Evolutionary conservation across 2,329 filamentous ascomycete genomes (phyloP).

Genomic region (Ceratocystis colombiana): DNA sequence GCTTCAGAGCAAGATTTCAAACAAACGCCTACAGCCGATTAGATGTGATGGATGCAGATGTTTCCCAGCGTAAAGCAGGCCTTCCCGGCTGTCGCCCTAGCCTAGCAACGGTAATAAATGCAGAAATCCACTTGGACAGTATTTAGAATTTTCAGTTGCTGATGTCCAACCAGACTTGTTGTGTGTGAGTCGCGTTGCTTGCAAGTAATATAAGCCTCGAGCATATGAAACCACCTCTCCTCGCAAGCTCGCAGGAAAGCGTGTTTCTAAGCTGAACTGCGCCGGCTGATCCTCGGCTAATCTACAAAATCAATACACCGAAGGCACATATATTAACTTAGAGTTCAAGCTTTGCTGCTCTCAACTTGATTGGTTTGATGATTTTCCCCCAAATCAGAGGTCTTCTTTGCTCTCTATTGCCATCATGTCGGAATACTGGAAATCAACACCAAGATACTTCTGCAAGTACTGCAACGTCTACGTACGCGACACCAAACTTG

Average conservation of each 20-base stretch:
- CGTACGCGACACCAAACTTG: conserved; percentile 85
- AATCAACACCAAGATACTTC: conserved; percentile 94
- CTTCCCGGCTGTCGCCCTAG: neutral
- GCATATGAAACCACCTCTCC: neutral
- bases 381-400: neutral
- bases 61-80: neutral
- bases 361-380: neutral
- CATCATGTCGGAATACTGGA: conserved; percentile 94
- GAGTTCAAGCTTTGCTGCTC: neutral
- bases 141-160: neutral
- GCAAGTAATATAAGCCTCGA: neutral
- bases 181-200: conserved; percentile 14
- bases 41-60: neutral
- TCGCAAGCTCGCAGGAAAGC: conserved; percentile 9
- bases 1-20: neutral
- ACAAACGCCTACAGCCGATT: neutral
- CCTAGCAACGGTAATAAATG: neutral
- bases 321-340: neutral
- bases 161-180: neutral
- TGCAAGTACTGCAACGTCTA: conserved; percentile 92
- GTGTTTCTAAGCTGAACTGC: conserved; percentile 19
- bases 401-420: neutral
- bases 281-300: conserved; percentile 22
- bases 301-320: neutral
- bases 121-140: conserved; percentile 4